Percentiles rank a stretch among this genome's conserved stretches.
Evolutionary conservation across 139 green algal species (phyloP).

Genomic region (Chlamydomonas sp.): DNA sequence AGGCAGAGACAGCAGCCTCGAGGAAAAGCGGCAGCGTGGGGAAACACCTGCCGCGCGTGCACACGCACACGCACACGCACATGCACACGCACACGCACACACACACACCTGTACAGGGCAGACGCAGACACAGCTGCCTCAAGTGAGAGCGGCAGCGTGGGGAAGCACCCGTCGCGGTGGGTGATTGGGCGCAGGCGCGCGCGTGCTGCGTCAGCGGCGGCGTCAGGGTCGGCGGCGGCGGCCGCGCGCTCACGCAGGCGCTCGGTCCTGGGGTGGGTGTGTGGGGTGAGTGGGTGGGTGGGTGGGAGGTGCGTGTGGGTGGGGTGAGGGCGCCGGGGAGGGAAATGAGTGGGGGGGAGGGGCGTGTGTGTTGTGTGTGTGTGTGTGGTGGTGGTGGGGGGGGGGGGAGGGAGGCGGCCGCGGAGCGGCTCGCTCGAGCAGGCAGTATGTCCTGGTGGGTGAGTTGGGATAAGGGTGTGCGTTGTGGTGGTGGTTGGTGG

Average conservation of each 20-base stretch:
- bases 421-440: neutral
- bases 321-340: neutral
- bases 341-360: neutral
- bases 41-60: no score
- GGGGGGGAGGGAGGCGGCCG: no score
- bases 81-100: no score
- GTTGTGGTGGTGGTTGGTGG: neutral
- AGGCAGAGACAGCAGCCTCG: neutral
- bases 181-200: constrained; percentile 60
- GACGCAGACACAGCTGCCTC: neutral
- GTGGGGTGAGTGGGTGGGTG: neutral
- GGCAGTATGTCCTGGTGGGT: no score
- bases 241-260: constrained; percentile 33
- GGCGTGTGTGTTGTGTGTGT: neutral
- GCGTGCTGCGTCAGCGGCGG: constrained; percentile 11
- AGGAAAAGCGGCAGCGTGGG: no score
- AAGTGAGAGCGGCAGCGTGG: constrained; percentile 57
- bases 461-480: no score
- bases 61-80: no score
- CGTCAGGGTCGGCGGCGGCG: constrained; percentile 13
- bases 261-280: no score
- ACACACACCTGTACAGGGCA: no score
- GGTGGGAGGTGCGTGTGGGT: neutral
- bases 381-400: neutral
- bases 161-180: constrained; percentile 39